A percentile compares a stretch with the other conserved stretches of the same genome.
Conservation (phyloP, 805 yeast genomes). For the Tetrapisispora phaffii region DNA sequence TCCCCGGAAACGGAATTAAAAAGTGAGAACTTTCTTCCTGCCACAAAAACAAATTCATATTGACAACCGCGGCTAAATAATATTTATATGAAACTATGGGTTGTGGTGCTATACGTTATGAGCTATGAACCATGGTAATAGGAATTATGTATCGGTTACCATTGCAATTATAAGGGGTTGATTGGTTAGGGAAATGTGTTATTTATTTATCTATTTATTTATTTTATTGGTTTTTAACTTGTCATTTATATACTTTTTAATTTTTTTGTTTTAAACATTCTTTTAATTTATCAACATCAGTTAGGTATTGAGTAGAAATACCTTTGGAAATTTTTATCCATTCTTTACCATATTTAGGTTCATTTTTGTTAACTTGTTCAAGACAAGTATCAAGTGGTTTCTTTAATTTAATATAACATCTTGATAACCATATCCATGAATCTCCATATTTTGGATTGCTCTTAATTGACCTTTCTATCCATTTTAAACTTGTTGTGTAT, state of each 20-base stretch:
- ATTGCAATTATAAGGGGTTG: too few species aligned
- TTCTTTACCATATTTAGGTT: slow-evolving; percentile 50
- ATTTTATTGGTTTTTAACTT: not conserved
- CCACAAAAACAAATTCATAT: too few species aligned
- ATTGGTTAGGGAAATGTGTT: too few species aligned
- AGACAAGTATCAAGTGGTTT: slow-evolving; percentile 7
- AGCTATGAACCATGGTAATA: too few species aligned
- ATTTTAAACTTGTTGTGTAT: slow-evolving; percentile 50
- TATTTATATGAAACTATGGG: too few species aligned
- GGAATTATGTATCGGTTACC: too few species aligned
- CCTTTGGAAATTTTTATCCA: slow-evolving; percentile 49
- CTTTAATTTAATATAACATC: slow-evolving; percentile 32
- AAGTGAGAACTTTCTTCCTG: too few species aligned
- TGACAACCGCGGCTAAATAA: too few species aligned
- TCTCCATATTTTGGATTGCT: slow-evolving; percentile 60
- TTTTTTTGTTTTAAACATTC: not conserved
- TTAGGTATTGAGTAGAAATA: slow-evolving; percentile 1
- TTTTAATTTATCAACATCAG: not conserved
- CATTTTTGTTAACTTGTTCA: slow-evolving; percentile 32
- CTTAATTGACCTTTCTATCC: slow-evolving; percentile 64
- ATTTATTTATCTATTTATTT: not conserved
- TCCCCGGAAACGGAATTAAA: too few species aligned
- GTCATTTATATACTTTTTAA: not conserved
- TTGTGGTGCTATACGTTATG: too few species aligned
- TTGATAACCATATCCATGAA: slow-evolving; percentile 58